phyloP scores from a whole-genome alignment of 2,329 filamentous ascomycete species.

The Myriosclerotinia curreyana region DNA sequence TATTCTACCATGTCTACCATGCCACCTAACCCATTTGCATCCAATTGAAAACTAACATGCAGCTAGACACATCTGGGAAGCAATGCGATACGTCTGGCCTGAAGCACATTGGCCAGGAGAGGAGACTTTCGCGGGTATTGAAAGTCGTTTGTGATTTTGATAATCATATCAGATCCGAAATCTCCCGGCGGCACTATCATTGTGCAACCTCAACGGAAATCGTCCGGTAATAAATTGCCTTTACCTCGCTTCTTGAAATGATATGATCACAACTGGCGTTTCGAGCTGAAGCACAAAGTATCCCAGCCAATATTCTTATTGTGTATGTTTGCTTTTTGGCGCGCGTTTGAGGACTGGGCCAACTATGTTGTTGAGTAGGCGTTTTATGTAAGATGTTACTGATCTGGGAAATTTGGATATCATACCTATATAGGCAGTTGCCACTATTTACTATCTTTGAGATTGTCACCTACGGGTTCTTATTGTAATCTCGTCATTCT shows the following conservation, averaged over 20 bases:
- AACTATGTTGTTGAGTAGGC: background rate
- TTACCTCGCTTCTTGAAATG: constrained; percentile 8
- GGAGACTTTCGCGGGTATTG: constrained; percentile 64
- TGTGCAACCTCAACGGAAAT: constrained; percentile 9
- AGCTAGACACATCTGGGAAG: constrained; percentile 85
- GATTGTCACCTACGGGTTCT: background rate
- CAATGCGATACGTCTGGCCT: constrained; percentile 86
- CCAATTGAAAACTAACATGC: constrained; percentile 5
- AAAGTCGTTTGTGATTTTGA: constrained; percentile 67
- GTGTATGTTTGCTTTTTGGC: constrained; percentile 12
- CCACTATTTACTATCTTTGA: background rate
- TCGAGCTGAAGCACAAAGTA: constrained; percentile 12
- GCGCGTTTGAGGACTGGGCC: constrained; percentile 11
- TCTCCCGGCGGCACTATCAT: constrained; percentile 10
- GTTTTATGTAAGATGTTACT: background rate
- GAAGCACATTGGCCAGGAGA: constrained; percentile 80
- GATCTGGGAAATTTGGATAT: background rate
- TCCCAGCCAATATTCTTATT: constrained; percentile 1
- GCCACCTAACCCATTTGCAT: constrained; percentile 11
- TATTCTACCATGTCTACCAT: constrained; percentile 25
- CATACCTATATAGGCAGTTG: background rate
- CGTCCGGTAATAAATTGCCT: constrained; percentile 7
- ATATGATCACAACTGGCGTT: constrained; percentile 10
- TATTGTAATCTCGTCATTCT: background rate
- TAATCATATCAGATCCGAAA: constrained; percentile 24